phyloP scores from a whole-genome alignment of 192 early-diverging fungal genomes.

The Endogone sp. region DNA sequence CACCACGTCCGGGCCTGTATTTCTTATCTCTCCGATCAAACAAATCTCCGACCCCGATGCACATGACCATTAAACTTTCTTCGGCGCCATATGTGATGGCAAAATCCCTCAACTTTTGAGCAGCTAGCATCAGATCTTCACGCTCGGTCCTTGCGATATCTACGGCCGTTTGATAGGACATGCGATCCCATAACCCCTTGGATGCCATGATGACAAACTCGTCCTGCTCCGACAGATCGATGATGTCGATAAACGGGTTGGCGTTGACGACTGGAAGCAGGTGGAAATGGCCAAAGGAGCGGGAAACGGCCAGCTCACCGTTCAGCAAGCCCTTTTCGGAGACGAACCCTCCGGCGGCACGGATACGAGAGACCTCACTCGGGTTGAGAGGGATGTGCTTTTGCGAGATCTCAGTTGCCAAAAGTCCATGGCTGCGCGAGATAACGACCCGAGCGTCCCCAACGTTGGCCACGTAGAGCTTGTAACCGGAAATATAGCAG shows the following conservation, averaged over 20 bases:
- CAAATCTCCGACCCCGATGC: constrained; percentile 80
- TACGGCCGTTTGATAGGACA: constrained; percentile 77
- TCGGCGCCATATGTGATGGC: constrained; percentile 78
- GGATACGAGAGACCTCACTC: constrained; percentile 70
- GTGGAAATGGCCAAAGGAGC: constrained; percentile 86
- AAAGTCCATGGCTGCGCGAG: constrained; percentile 61
- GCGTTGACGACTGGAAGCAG: constrained; percentile 79
- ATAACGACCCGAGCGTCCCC: constrained; percentile 82
- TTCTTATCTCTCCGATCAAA: constrained; percentile 44
- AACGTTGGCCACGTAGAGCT: constrained; percentile 81
- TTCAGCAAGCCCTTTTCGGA: constrained; percentile 71
- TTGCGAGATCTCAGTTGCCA: constrained; percentile 61
- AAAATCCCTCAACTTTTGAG: constrained; percentile 81
- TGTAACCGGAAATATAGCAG: constrained; percentile 72
- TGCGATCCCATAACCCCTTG: constrained; percentile 71
- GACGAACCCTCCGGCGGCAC: constrained; percentile 76
- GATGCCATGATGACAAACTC: constrained; percentile 78
- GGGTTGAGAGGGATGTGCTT: constrained; percentile 69
- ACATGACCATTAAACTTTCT: constrained; percentile 83
- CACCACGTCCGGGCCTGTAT: constrained; percentile 15
- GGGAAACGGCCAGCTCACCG: constrained; percentile 68
- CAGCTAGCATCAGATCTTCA: constrained; percentile 70
- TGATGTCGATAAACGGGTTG: constrained; percentile 70
- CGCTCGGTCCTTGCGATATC: constrained; percentile 80
- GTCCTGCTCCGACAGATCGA: constrained; percentile 74